Conservation (phyloP, 441 rosid species). For the Aquilaria agallochum region DNA sequence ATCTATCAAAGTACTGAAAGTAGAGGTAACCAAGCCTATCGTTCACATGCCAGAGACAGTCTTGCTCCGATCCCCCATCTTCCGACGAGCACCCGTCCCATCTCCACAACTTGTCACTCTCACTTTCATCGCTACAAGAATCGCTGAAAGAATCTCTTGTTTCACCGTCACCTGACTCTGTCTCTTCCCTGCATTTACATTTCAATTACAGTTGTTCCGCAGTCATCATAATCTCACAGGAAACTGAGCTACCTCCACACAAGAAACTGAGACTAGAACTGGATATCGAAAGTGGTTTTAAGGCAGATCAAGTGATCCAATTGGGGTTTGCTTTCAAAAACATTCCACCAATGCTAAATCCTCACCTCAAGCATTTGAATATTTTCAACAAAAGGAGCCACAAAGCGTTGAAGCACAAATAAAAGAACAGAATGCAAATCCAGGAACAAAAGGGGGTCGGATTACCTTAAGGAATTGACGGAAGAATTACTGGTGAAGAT, state of each 20-base stretch:
- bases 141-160: slow-evolving; percentile 70
- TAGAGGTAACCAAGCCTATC: slow-evolving; percentile 79
- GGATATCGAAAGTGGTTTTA: no score
- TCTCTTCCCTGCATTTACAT: slow-evolving; percentile 53
- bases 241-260: no score
- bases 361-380: no score
- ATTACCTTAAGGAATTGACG: slow-evolving; percentile 57
- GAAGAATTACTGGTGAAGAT: slow-evolving; percentile 77
- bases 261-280: no score
- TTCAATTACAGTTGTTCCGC: no score
- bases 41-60: slow-evolving; percentile 51
- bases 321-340: no score
- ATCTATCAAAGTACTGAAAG: slow-evolving; percentile 78
- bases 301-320: no score
- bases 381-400: no score
- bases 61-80: slow-evolving; percentile 81
- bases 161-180: slow-evolving; percentile 75
- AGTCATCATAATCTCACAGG: no score
- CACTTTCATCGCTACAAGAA: slow-evolving; percentile 84
- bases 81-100: slow-evolving; percentile 84
- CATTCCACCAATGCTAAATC: no score
- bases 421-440: background rate
- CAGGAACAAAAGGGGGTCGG: background rate
- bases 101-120: slow-evolving; percentile 74
- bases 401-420: background rate